A percentile compares a stretch with the other conserved stretches of the same genome.
These are phyloP conservation scores for Nannochloropsis granulata DNA, from an alignment of 108 stramenopile genomes.

Conservation along the genomic window DNA sequence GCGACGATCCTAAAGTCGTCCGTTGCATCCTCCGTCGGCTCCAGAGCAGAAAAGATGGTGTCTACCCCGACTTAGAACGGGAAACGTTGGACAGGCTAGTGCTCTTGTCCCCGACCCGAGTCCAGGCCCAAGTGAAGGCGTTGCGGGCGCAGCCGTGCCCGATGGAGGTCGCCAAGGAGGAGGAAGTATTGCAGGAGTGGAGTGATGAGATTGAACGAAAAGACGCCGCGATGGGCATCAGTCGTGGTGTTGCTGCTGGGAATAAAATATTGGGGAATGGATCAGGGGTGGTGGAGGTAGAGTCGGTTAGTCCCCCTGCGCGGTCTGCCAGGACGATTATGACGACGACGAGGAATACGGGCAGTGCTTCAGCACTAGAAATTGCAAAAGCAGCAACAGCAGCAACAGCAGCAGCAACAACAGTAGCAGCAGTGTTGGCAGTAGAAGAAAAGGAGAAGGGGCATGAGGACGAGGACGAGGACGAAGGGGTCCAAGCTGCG, in stretches of 20 bases:
- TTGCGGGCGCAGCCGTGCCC: background rate
- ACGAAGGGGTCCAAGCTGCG: background rate
- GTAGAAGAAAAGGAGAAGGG: too few species aligned
- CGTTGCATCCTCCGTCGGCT: background rate
- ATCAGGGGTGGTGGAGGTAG: too few species aligned
- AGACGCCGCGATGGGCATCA: background rate
- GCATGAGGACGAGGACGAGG: background rate
- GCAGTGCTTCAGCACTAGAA: too few species aligned
- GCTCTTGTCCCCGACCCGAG: background rate
- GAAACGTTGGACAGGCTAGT: background rate
- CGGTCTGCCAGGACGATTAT: too few species aligned
- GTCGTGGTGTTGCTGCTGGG: too few species aligned
- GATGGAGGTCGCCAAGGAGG: background rate
- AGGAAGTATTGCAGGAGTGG: background rate
- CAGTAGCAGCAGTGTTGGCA: too few species aligned
- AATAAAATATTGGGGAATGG: too few species aligned
- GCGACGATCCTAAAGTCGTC: background rate
- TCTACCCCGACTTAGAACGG: background rate
- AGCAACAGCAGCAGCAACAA: too few species aligned
- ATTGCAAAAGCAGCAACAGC: too few species aligned
- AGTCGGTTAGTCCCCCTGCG: too few species aligned
- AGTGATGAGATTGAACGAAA: background rate
- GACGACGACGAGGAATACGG: too few species aligned
- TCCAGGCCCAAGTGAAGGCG: background rate
- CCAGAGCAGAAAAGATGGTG: background rate